Conservation (phyloP, 805 yeast species). For the Metschnikowia aberdeeniae region DNA sequence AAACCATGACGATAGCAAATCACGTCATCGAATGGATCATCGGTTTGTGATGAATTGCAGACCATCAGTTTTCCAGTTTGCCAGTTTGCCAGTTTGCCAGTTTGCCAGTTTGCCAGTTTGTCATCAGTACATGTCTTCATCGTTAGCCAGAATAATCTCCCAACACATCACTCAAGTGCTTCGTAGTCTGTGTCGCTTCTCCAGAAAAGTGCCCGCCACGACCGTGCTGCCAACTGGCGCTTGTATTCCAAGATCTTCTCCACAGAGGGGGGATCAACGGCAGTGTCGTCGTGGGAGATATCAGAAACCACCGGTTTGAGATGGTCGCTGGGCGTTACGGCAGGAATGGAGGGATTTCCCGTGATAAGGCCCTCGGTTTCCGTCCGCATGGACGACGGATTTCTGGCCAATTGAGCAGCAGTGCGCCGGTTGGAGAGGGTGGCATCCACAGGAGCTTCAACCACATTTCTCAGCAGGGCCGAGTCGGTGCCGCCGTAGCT, state of each 20-base stretch:
- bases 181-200: slow-evolving; percentile 7
- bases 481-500: slow-evolving; percentile 14
- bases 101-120: no score
- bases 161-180: background rate
- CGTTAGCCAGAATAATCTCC: no score
- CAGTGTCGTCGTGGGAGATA: slow-evolving; percentile 15
- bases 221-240: slow-evolving; percentile 1
- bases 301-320: slow-evolving; percentile 17
- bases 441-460: slow-evolving; percentile 4
- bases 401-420: slow-evolving; percentile 44
- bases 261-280: slow-evolving; percentile 16
- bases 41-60: no score
- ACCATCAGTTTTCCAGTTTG: no score
- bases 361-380: slow-evolving; percentile 30
- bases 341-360: slow-evolving; percentile 23
- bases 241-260: slow-evolving; percentile 14
- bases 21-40: no score
- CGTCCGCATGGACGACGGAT: slow-evolving; percentile 28
- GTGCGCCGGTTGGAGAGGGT: slow-evolving; percentile 14
- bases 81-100: no score
- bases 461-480: slow-evolving; percentile 8
- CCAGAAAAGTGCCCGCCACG: slow-evolving; percentile 10
- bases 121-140: no score
- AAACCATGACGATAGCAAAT: no score
- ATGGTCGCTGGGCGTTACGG: slow-evolving; percentile 6